Conservation (phyloP, 2,329 filamentous ascomycete species). For the Fusarium setosum region DNA sequence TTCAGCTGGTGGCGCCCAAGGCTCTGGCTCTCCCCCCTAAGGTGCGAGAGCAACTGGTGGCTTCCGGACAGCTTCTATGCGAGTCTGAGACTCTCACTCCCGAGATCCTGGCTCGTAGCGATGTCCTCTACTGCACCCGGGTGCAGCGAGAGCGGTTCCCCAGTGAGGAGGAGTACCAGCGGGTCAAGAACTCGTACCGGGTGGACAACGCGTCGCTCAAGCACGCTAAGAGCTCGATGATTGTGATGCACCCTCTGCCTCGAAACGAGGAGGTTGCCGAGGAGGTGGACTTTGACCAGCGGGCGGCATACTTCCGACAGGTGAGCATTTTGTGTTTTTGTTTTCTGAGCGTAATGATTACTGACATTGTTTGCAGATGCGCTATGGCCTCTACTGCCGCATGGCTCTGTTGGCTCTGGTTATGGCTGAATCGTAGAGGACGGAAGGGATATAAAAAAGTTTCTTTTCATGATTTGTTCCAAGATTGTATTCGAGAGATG, state of each 20-base stretch:
- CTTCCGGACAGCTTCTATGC: constrained; percentile 79
- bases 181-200: constrained; percentile 87
- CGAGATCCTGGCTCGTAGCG: constrained; percentile 86
- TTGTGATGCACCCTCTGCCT: constrained; percentile 95
- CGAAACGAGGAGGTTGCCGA: constrained; percentile 93
- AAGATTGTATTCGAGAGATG: constrained; percentile 40
- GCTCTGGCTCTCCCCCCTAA: constrained; percentile 80
- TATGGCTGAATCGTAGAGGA: constrained; percentile 63
- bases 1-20: constrained; percentile 90
- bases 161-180: constrained; percentile 83
- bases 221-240: constrained; percentile 91
- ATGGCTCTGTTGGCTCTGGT: constrained; percentile 97
- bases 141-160: constrained; percentile 97
- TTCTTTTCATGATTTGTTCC: constrained; percentile 22
- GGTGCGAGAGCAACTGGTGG: constrained; percentile 77
- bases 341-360: neutral
- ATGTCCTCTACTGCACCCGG: constrained; percentile 96
- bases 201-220: constrained; percentile 92
- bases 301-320: constrained; percentile 99
- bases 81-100: constrained; percentile 85
- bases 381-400: constrained; percentile 95
- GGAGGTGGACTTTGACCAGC: constrained; percentile 97
- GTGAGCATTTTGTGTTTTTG: constrained; percentile 63
- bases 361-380: constrained; percentile 73
- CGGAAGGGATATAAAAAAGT: constrained; percentile 30